Evolutionary conservation across 1,284 basidiomycete species (phyloP), one percentile per base, ranked within the genome.

Genomic region (Papiliotrema nemorosa): DNA sequence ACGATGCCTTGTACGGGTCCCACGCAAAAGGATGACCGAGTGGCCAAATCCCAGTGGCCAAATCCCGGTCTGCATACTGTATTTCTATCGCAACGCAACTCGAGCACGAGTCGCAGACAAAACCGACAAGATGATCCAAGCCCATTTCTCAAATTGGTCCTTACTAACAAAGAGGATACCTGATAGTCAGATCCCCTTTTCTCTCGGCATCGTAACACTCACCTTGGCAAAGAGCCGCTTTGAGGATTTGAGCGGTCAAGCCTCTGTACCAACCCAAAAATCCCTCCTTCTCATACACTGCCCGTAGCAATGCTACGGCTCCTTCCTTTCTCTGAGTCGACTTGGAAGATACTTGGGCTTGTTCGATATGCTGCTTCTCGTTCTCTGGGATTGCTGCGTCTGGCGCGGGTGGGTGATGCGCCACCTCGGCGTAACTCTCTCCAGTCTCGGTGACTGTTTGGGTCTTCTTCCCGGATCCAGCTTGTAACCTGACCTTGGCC

Each of bases 401-500:
- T 10, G 34, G 25, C 12, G 81, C 12, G 80, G 54, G 54, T 7
- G 51, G 33, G 39, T 55, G 49, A 20, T 57, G 41, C 26, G 62
- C 64, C 34, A 65, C 55, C 25, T 62, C 60, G 18, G 69, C 69
- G 55, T 67, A 69, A 60, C 26, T 38, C 29, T 16, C 3, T 33
- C 31, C 31, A 29, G 37, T 18, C n/a, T n/a, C 14, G 39, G 39
- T 21, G 48, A 26, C 20, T 3, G 12, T 16, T 18, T n/a, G n/a
- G 13, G 41, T 21, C 13, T n/a, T 33, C 35, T 38, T 14, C 24
- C 44, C 44, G 16, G 44, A 40, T 53, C 76, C 75, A 21, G 94
- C 90, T 76, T 98, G 96, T 26, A 99, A 87, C 40, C 94, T 84
- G 36, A 97, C 90, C 80, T 99, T 99, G 50, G 94, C 91, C 88